Evolutionary conservation across 345 rosid genomes (phyloP).

Genomic region (Salix caprea): DNA sequence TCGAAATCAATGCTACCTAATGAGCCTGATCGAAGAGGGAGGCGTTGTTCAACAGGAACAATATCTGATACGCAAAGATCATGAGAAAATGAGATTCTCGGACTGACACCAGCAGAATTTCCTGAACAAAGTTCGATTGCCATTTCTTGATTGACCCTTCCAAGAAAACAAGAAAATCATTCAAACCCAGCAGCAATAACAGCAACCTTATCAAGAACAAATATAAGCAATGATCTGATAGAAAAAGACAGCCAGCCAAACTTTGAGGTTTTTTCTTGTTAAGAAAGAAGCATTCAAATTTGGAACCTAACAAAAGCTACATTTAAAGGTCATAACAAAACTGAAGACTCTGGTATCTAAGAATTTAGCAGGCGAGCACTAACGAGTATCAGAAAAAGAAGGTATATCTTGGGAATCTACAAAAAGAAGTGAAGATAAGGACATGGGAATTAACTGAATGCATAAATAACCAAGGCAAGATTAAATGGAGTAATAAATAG

Average conservation of each 20-base stretch:
- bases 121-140: conserved; percentile 62
- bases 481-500: neutral
- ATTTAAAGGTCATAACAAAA: neutral
- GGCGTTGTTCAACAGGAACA: conserved; percentile 48
- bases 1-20: conserved; percentile 49
- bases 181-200: neutral
- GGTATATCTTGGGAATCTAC: neutral
- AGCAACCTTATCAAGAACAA: neutral
- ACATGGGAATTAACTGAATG: neutral
- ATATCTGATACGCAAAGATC: conserved; percentile 52
- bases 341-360: neutral
- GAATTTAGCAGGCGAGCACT: neutral
- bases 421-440: neutral
- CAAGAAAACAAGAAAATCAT: conserved; percentile 2
- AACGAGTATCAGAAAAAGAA: neutral
- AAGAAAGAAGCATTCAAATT: neutral
- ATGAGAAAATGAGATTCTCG: conserved; percentile 76
- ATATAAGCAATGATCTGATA: neutral
- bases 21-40: conserved; percentile 37
- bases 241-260: neutral
- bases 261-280: neutral
- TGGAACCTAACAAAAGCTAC: neutral
- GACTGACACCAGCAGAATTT: conserved; percentile 46
- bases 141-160: conserved; percentile 30
- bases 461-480: neutral